Percentiles rank a stretch among this genome's conserved stretches.
phyloP scores from a whole-genome alignment of 2,329 filamentous ascomycete genomes.

The Alternaria sp. region DNA sequence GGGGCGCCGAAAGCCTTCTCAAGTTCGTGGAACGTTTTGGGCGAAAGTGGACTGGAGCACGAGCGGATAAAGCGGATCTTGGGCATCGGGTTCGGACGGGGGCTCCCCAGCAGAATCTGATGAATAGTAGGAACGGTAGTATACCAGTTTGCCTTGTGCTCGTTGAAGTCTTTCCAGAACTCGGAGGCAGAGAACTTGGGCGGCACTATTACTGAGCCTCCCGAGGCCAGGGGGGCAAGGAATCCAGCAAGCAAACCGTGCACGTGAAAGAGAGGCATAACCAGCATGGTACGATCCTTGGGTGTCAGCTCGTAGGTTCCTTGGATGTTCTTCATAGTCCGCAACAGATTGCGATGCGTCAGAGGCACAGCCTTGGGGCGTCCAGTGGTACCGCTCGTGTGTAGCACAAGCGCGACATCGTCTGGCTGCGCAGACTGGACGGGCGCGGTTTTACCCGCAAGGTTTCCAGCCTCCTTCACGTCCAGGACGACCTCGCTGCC shows the following conservation, averaged over 20 bases:
- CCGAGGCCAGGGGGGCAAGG: slow-evolving; percentile 76
- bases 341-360: slow-evolving; percentile 80
- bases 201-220: slow-evolving; percentile 81
- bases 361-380: slow-evolving; percentile 83
- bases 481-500: slow-evolving; percentile 75
- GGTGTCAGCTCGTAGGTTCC: slow-evolving; percentile 76
- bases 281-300: slow-evolving; percentile 79
- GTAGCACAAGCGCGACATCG: slow-evolving; percentile 81
- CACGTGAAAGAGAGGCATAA: slow-evolving; percentile 92
- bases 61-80: slow-evolving; percentile 86
- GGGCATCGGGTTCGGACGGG: slow-evolving; percentile 72
- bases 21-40: slow-evolving; percentile 80
- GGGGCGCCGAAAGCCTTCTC: slow-evolving; percentile 79
- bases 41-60: slow-evolving; percentile 83
- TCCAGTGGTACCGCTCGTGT: slow-evolving; percentile 86
- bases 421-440: slow-evolving; percentile 71
- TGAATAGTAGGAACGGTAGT: slow-evolving; percentile 93
- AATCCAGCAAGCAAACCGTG: slow-evolving; percentile 87
- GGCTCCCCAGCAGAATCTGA: slow-evolving; percentile 81
- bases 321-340: slow-evolving; percentile 84
- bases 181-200: slow-evolving; percentile 80
- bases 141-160: slow-evolving; percentile 85
- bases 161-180: slow-evolving; percentile 81
- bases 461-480: slow-evolving; percentile 77
- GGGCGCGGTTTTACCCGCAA: slow-evolving; percentile 61